phyloP scores from a whole-genome alignment of 768 basidiomycete genomes.

The Termitomyces sp. region DNA sequence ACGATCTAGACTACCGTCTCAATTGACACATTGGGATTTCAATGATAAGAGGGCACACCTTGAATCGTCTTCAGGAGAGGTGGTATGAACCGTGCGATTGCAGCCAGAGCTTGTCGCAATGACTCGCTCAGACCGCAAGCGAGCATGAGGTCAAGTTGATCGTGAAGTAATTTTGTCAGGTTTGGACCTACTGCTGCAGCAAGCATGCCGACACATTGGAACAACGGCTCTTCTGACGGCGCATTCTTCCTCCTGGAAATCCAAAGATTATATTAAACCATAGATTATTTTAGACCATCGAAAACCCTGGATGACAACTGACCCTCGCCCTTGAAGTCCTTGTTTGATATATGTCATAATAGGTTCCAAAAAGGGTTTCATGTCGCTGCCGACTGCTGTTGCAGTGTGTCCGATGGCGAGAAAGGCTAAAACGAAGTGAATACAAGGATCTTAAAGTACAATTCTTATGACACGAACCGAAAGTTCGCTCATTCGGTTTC shows the following conservation, averaged over 20 bases:
- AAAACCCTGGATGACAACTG: constrained; percentile 7
- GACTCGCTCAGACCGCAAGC: constrained; percentile 90
- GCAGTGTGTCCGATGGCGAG: constrained; percentile 96
- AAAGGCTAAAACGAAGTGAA: constrained; percentile 55
- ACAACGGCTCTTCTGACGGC: constrained; percentile 90
- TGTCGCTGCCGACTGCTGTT: constrained; percentile 84
- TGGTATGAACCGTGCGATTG: constrained; percentile 82
- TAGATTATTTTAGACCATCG: not conserved
- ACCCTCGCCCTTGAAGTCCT: constrained; percentile 87
- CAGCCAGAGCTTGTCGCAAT: constrained; percentile 75
- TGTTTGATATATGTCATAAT: constrained; percentile 87
- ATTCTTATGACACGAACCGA: constrained; percentile 47
- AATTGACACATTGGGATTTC: not conserved
- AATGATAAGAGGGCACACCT: constrained; percentile 37
- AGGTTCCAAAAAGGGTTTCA: constrained; percentile 92
- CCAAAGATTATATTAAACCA: not conserved
- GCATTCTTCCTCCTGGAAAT: constrained; percentile 77
- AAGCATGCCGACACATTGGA: constrained; percentile 96
- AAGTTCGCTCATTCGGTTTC: constrained; percentile 83
- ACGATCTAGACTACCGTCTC: constrained; percentile 53
- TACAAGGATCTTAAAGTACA: constrained; percentile 2
- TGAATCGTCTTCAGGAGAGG: constrained; percentile 90
- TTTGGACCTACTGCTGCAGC: constrained; percentile 94
- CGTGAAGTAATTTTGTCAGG: constrained; percentile 91
- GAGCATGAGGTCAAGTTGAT: constrained; percentile 95